These are phyloP conservation scores for Cucumis hystrix DNA, from an alignment of 306 rosid genomes.

Conservation along the genomic window DNA sequence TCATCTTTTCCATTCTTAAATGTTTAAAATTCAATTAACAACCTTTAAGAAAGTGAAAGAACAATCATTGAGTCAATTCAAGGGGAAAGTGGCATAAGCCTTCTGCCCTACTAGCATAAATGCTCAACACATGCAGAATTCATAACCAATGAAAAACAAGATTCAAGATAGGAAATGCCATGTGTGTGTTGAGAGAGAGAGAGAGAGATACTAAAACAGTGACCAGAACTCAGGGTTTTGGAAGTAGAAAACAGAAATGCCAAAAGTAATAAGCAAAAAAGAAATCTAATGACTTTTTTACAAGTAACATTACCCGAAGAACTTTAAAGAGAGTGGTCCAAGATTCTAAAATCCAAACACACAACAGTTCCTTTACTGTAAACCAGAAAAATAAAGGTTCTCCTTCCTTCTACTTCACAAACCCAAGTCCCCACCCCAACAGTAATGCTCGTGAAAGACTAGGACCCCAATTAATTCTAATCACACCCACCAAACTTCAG, in stretches of 20 bases:
- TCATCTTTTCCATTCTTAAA: too few species aligned
- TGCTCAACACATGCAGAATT: not conserved
- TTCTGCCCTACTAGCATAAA: not conserved
- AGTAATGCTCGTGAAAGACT: slow-evolving; percentile 2
- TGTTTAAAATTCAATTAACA: not conserved
- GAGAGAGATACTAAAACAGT: not conserved
- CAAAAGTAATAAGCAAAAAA: not conserved
- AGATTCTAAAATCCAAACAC: slow-evolving; percentile 3
- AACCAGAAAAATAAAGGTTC: not conserved
- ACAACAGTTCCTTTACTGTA: not conserved
- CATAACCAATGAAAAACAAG: not conserved
- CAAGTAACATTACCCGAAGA: not conserved
- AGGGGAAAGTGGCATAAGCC: not conserved
- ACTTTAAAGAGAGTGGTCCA: not conserved
- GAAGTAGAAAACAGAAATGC: not conserved
- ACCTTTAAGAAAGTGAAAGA: not conserved
- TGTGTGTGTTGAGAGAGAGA: not conserved
- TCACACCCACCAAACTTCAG: not conserved
- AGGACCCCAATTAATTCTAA: not conserved
- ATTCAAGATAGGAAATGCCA: not conserved
- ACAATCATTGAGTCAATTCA: not conserved
- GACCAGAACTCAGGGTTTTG: not conserved
- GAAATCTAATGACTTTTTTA: not conserved
- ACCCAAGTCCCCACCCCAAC: slow-evolving; percentile 1
- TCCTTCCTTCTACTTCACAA: not conserved